Evolutionary conservation across 2,329 filamentous ascomycete species (phyloP).

Genomic region (Niveomyces coronatus): DNA sequence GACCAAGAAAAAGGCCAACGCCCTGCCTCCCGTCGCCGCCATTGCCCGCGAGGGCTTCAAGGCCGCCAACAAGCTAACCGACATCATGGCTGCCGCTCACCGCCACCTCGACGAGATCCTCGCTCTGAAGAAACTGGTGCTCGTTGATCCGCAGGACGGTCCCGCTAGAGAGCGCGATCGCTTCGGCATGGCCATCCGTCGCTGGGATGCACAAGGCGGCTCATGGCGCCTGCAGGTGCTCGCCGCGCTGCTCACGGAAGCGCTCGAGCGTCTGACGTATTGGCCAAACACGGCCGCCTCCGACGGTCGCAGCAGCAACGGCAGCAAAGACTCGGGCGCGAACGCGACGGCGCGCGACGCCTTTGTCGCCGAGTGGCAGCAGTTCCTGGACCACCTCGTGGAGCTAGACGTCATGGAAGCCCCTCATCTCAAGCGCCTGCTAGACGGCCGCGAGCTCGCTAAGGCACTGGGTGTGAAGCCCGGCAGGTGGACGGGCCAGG

Average conservation of each 20-base stretch:
- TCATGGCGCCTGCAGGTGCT: conserved; percentile 65
- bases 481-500: conserved; percentile 75
- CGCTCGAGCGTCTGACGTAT: conserved; percentile 30
- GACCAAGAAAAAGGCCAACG: conserved; percentile 36
- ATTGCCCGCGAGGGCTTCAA: conserved; percentile 69
- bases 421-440: conserved; percentile 47
- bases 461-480: conserved; percentile 58
- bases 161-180: conserved; percentile 49
- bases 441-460: conserved; percentile 68
- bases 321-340: background rate
- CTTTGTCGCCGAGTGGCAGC: conserved; percentile 41
- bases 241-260: conserved; percentile 56
- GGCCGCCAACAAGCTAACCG: conserved; percentile 63
- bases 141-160: conserved; percentile 33
- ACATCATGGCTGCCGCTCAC: conserved; percentile 55
- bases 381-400: conserved; percentile 44
- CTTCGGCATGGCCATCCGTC: conserved; percentile 64
- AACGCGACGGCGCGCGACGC: conserved; percentile 29
- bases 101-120: conserved; percentile 55
- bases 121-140: conserved; percentile 45
- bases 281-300: conserved; percentile 17
- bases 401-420: conserved; percentile 47
- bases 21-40: conserved; percentile 38
- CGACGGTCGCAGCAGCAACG: background rate
- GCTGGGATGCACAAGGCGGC: conserved; percentile 52